phyloP scores from a whole-genome alignment of 2,329 filamentous ascomycete genomes.

The Akanthomyces dipterigenus region DNA sequence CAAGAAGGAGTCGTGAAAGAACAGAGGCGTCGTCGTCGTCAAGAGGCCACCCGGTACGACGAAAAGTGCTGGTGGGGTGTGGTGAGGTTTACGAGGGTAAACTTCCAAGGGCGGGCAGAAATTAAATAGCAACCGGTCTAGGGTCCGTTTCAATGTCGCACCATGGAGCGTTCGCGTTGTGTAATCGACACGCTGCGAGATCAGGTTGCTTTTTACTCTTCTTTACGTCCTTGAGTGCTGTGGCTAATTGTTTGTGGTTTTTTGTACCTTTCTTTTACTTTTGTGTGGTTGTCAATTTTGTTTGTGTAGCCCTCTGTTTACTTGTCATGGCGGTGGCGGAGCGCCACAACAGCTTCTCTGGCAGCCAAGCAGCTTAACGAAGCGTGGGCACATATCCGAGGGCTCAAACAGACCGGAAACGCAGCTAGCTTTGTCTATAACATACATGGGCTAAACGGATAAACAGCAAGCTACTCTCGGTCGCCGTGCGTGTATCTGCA shows the following conservation, averaged over 20 bases:
- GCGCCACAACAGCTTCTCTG: background rate
- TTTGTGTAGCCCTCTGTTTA: slow-evolving; percentile 8
- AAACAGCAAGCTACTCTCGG: background rate
- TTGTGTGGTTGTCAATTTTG: background rate
- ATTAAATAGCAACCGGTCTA: background rate
- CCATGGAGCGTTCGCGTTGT: background rate
- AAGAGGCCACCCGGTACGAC: background rate
- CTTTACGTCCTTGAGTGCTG: background rate
- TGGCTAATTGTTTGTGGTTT: background rate
- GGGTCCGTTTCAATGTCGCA: background rate
- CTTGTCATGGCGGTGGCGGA: background rate
- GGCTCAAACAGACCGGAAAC: background rate
- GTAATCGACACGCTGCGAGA: background rate
- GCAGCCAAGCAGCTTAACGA: background rate
- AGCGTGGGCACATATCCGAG: background rate
- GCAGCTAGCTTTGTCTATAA: background rate
- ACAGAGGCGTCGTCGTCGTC: background rate
- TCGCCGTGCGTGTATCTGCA: slow-evolving; percentile 1
- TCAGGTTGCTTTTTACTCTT: background rate
- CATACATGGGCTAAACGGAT: background rate
- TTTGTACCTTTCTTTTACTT: background rate
- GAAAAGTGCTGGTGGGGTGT: slow-evolving; percentile 5
- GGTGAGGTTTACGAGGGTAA: slow-evolving; percentile 3
- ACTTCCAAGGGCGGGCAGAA: slow-evolving; percentile 4
- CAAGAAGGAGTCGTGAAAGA: background rate